Conservation (phyloP, 108 stramenopile genomes). For the Nannochloropsis oceanica region DNA sequence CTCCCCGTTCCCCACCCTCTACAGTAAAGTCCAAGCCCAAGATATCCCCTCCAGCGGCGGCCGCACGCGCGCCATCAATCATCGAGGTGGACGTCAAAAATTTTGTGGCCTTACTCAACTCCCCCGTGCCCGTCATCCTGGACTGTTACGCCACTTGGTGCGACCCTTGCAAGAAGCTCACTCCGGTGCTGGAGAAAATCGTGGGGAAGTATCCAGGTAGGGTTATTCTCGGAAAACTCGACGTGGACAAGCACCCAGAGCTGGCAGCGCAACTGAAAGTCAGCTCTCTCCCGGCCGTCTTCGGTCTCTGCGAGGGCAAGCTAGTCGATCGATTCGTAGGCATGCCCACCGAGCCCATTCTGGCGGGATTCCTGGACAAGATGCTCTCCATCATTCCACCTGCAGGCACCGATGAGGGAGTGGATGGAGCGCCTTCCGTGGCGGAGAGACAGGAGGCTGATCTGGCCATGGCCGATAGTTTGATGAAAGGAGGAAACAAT, state of each 20-base stretch:
- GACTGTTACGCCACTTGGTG: background rate
- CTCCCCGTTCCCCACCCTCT: background rate
- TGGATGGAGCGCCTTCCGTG: background rate
- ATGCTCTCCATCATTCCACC: background rate
- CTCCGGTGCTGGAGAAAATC: background rate
- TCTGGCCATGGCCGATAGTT: background rate
- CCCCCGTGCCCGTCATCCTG: background rate
- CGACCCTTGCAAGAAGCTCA: background rate
- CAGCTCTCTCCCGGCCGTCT: background rate
- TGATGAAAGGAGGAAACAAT: background rate
- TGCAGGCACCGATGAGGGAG: background rate
- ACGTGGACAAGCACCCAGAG: background rate
- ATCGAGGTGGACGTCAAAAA: background rate
- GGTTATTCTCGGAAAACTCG: background rate
- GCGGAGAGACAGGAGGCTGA: background rate
- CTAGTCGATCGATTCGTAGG: background rate
- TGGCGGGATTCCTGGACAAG: background rate
- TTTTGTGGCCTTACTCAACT: background rate
- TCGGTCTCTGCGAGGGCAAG: background rate
- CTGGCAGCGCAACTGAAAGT: background rate
- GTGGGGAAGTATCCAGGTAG: background rate
- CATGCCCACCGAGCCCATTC: background rate
- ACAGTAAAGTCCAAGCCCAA: background rate
- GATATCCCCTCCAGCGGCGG: background rate
- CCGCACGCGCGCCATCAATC: background rate